These are phyloP conservation scores for Aaosphaeria arxii DNA, from an alignment of 2,329 filamentous ascomycete genomes.

Conservation along the genomic window DNA sequence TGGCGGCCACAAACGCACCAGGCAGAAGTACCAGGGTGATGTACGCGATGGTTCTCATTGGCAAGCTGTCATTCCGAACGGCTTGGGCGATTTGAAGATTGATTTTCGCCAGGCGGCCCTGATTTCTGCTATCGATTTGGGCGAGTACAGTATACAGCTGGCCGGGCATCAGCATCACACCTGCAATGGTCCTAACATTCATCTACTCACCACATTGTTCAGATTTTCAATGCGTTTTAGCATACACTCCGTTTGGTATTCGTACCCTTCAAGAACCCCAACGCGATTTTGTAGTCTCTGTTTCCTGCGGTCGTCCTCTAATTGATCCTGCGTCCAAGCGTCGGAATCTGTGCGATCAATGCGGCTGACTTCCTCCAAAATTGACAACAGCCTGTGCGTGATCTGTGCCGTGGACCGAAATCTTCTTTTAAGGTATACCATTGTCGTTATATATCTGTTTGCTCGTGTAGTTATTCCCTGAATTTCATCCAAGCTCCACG, in stretches of 20 bases:
- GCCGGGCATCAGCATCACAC: background rate
- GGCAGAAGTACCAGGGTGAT: conserved; percentile 7
- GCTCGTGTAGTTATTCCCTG: background rate
- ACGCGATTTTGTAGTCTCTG: conserved; percentile 3
- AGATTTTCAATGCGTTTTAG: conserved; percentile 3
- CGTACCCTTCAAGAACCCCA: conserved; percentile 1
- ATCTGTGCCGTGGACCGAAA: conserved; percentile 1
- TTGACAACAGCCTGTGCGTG: background rate
- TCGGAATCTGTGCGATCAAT: background rate
- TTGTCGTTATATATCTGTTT: conserved; percentile 3
- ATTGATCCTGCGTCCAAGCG: background rate
- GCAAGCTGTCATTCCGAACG: conserved; percentile 50
- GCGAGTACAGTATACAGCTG: conserved; percentile 4
- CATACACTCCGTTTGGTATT: conserved; percentile 5
- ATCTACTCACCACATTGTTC: conserved; percentile 1
- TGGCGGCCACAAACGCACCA: conserved; percentile 2
- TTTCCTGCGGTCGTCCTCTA: background rate
- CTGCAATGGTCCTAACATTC: background rate
- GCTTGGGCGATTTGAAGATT: conserved; percentile 6
- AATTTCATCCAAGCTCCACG: conserved; percentile 2
- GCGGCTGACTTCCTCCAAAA: background rate
- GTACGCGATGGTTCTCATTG: conserved; percentile 10
- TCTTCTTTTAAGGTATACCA: conserved; percentile 3
- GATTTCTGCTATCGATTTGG: conserved; percentile 3
- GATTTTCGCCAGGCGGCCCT: background rate